These are phyloP conservation scores for Trichophyton benhamiae DNA, from an alignment of 2,329 filamentous ascomycete species.

Conservation along the genomic window DNA sequence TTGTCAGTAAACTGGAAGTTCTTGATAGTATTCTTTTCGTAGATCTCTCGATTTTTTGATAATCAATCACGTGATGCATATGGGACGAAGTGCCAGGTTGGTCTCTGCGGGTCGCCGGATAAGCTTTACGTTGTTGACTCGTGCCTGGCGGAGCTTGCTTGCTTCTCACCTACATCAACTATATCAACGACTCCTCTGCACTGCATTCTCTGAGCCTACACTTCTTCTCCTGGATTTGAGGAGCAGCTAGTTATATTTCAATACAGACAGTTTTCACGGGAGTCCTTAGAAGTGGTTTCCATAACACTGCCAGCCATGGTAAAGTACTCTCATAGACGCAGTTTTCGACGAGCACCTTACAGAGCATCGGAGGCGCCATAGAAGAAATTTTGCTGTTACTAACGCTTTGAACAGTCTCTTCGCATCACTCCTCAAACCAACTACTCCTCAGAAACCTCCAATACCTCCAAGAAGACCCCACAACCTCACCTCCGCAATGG, in stretches of 20 bases:
- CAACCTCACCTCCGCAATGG: slow-evolving; percentile 45
- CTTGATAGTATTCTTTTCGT: background rate
- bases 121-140: slow-evolving; percentile 27
- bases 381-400: background rate
- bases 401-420: slow-evolving; percentile 52
- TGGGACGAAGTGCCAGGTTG: slow-evolving; percentile 17
- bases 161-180: background rate
- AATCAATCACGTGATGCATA: slow-evolving; percentile 17
- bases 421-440: slow-evolving; percentile 66
- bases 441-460: slow-evolving; percentile 55
- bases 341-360: background rate
- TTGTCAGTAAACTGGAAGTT: background rate
- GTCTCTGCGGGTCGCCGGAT: slow-evolving; percentile 18
- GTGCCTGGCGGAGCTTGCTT: slow-evolving; percentile 8
- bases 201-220: background rate
- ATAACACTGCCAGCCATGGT: background rate
- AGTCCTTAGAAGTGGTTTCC: background rate
- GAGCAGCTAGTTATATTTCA: background rate
- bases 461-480: slow-evolving; percentile 47
- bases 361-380: background rate
- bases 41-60: background rate
- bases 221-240: background rate
- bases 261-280: background rate
- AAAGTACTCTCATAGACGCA: background rate
- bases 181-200: background rate